Conservation (phyloP, 805 yeast species). For the Nakazawaea wickerhamii region DNA sequence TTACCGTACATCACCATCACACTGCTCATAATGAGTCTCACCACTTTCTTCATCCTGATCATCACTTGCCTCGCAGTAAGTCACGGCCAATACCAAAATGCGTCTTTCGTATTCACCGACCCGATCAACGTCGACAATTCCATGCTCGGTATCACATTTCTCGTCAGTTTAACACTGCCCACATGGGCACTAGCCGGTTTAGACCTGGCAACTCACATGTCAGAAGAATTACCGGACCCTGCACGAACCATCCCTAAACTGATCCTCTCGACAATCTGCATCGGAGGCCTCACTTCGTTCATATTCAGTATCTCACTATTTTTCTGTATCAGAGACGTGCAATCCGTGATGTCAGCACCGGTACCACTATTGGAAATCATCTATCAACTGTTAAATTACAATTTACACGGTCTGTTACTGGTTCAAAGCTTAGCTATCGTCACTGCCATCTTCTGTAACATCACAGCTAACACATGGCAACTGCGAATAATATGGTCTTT, state of each 20-base stretch:
- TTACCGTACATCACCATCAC: slow-evolving; percentile 21
- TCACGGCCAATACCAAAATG: slow-evolving; percentile 14
- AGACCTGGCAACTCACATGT: slow-evolving; percentile 28
- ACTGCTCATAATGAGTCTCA: slow-evolving; percentile 22
- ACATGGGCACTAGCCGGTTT: slow-evolving; percentile 17
- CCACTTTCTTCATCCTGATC: slow-evolving; percentile 20
- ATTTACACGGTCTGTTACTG: slow-evolving; percentile 13
- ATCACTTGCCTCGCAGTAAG: slow-evolving; percentile 18
- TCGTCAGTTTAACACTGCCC: slow-evolving; percentile 21
- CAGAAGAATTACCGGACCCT: slow-evolving; percentile 27
- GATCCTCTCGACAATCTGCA: slow-evolving; percentile 23
- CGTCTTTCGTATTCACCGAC: slow-evolving; percentile 21
- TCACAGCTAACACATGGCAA: slow-evolving; percentile 12
- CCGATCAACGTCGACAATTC: slow-evolving; percentile 24
- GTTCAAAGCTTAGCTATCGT: slow-evolving; percentile 12
- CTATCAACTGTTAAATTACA: slow-evolving; percentile 15
- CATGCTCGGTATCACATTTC: slow-evolving; percentile 23
- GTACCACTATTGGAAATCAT: slow-evolving; percentile 16
- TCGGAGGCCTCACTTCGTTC: slow-evolving; percentile 26
- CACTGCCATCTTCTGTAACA: slow-evolving; percentile 8
- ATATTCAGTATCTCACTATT: slow-evolving; percentile 25
- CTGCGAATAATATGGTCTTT: slow-evolving; percentile 9
- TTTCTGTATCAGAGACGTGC: slow-evolving; percentile 22
- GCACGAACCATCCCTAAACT: slow-evolving; percentile 25
- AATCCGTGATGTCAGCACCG: slow-evolving; percentile 15